These are phyloP conservation scores for Xylaria sp. DNA, from an alignment of 2,329 filamentous ascomycete genomes.

Conservation along the genomic window DNA sequence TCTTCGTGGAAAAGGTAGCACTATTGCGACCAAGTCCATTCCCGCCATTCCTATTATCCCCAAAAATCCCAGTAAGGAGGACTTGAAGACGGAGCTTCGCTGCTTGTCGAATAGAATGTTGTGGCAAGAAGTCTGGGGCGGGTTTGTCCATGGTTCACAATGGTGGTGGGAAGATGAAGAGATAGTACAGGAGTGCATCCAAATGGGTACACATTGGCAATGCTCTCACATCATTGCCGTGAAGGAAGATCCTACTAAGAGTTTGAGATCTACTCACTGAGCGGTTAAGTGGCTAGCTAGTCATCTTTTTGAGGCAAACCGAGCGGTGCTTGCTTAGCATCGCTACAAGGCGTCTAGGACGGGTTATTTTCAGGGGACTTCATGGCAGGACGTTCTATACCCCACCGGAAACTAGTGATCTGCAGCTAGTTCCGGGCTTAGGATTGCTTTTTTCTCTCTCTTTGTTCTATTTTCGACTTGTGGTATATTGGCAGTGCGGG, in stretches of 20 bases:
- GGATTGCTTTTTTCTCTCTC: conserved; percentile 37
- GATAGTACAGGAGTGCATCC: conserved; percentile 66
- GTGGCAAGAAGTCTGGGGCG: conserved; percentile 71
- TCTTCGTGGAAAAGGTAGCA: conserved; percentile 61
- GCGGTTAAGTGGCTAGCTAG: background rate
- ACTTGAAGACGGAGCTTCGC: conserved; percentile 60
- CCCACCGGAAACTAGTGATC: conserved; percentile 31
- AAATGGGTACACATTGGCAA: conserved; percentile 67
- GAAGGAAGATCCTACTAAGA: conserved; percentile 53
- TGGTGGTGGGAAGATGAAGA: conserved; percentile 73
- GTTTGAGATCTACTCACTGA: background rate
- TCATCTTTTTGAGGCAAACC: background rate
- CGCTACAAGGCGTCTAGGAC: conserved; percentile 31
- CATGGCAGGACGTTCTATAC: conserved; percentile 36
- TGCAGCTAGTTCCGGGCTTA: conserved; percentile 33
- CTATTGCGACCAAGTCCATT: conserved; percentile 61
- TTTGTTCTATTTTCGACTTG: conserved; percentile 11
- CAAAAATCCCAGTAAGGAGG: conserved; percentile 35
- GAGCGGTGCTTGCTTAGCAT: conserved; percentile 8
- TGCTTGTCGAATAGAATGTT: conserved; percentile 66
- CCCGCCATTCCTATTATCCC: conserved; percentile 62
- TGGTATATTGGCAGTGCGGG: conserved; percentile 8
- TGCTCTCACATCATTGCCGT: conserved; percentile 68
- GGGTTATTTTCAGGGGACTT: conserved; percentile 23
- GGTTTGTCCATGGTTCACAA: conserved; percentile 58